Evolutionary conservation across 768 basidiomycete genomes (phyloP).

Genomic region (Xerocomus potaroensis): DNA sequence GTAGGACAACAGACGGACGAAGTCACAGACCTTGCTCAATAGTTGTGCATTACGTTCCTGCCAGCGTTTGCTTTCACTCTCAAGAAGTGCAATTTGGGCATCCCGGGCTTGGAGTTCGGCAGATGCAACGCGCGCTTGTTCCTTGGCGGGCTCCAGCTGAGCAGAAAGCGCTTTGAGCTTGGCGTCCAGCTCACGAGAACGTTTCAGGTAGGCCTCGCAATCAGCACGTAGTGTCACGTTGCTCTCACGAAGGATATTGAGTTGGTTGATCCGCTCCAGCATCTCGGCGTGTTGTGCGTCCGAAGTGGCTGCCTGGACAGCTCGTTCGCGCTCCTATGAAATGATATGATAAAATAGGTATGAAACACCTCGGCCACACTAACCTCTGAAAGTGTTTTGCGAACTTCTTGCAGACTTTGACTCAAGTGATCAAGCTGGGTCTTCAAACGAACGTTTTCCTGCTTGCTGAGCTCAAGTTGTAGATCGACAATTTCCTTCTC

Average conservation of each 20-base stretch:
- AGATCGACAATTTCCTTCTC: slow-evolving; percentile 92
- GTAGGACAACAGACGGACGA: background rate
- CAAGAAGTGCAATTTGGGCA: slow-evolving; percentile 62
- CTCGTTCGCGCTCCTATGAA: slow-evolving; percentile 73
- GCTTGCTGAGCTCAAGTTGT: slow-evolving; percentile 75
- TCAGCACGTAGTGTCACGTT: slow-evolving; percentile 82
- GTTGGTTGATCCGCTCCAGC: slow-evolving; percentile 80
- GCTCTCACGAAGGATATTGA: slow-evolving; percentile 83
- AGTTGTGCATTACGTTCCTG: slow-evolving; percentile 80
- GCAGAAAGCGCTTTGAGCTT: slow-evolving; percentile 53
- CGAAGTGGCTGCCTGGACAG: slow-evolving; percentile 63
- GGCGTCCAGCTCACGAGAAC: slow-evolving; percentile 59
- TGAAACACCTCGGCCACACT: slow-evolving; percentile 3
- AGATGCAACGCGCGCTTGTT: slow-evolving; percentile 57
- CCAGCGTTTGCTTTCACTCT: slow-evolving; percentile 77
- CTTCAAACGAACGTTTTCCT: slow-evolving; percentile 71
- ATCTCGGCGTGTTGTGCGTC: slow-evolving; percentile 81
- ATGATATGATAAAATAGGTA: background rate
- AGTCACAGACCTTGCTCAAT: slow-evolving; percentile 60
- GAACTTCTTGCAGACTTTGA: slow-evolving; percentile 65
- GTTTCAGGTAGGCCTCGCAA: slow-evolving; percentile 64
- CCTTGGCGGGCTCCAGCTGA: slow-evolving; percentile 73
- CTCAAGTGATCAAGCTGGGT: slow-evolving; percentile 71
- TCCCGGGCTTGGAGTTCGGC: slow-evolving; percentile 75
- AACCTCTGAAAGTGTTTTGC: slow-evolving; percentile 69